These are phyloP conservation scores for Oryza australiensis DNA, from an alignment of 176 grass and related monocot genomes.

Conservation along the genomic window DNA sequence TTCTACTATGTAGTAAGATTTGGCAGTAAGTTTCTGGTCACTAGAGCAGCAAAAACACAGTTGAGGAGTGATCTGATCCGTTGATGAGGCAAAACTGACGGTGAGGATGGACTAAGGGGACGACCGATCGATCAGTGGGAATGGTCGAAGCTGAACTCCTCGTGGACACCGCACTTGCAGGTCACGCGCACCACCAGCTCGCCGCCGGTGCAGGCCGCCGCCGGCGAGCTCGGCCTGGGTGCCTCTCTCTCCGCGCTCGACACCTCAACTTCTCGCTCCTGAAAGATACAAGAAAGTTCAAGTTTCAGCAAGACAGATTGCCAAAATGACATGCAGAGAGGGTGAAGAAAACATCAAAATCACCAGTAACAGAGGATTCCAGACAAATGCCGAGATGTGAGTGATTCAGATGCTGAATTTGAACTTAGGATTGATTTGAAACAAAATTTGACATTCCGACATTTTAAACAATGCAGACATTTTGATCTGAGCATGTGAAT, in stretches of 20 bases:
- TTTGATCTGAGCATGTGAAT: not conserved
- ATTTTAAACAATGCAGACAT: not conserved
- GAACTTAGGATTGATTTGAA: not conserved
- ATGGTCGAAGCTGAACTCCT: slow-evolving; percentile 35
- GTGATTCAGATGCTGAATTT: not conserved
- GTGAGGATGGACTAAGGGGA: not conserved
- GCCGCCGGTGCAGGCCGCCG: not conserved
- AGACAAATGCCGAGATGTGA: not conserved
- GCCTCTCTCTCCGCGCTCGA: slow-evolving; percentile 7
- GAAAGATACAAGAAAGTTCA: not conserved
- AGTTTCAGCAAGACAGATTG: not conserved
- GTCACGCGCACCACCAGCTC: slow-evolving; percentile 33
- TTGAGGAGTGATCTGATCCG: not conserved
- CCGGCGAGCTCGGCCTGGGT: not conserved
- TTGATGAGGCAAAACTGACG: not conserved
- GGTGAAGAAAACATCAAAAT: not conserved
- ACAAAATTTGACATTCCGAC: too few species aligned
- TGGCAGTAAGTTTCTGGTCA: not conserved
- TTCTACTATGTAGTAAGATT: not conserved
- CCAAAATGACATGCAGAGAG: not conserved
- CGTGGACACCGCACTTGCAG: slow-evolving; percentile 33
- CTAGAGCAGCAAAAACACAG: not conserved
- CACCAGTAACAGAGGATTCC: not conserved
- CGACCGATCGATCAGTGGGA: not conserved
- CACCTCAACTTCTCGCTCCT: slow-evolving; percentile 35